Conservation (phyloP, 2,329 filamentous ascomycete species). For the Monilinia fructicola region DNA sequence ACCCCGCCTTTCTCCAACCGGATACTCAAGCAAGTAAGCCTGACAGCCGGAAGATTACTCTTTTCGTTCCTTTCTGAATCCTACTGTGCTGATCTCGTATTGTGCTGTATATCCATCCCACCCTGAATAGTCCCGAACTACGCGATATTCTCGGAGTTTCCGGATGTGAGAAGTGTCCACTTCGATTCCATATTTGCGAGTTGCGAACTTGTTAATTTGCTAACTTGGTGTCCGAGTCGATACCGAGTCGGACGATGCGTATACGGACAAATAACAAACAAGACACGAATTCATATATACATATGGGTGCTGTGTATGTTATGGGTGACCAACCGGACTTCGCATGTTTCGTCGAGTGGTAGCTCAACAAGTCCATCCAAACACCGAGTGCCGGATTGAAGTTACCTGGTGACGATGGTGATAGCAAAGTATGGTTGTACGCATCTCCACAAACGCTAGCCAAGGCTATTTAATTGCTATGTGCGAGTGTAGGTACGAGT, state of each 20-base stretch:
- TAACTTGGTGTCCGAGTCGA: too few species aligned
- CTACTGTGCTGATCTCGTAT: background rate
- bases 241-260: too few species aligned
- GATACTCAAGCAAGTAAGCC: background rate
- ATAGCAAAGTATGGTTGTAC: background rate
- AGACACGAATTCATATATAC: too few species aligned
- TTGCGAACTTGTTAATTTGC: too few species aligned
- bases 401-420: slow-evolving; percentile 10
- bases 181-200: too few species aligned
- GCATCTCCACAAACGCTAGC: slow-evolving; percentile 2
- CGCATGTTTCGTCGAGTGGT: background rate
- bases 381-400: slow-evolving; percentile 7
- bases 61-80: background rate
- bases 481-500: too few species aligned
- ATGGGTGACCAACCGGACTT: too few species aligned
- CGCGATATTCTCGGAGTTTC: background rate
- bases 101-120: background rate
- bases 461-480: background rate
- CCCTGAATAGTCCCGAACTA: background rate
- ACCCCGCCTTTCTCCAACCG: background rate
- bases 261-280: too few species aligned
- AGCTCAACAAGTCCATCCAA: background rate
- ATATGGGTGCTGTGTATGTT: too few species aligned
- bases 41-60: slow-evolving; percentile 1
- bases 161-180: background rate